These are phyloP conservation scores for Haemoproteus tartakovskyi DNA, from an alignment of 169 alveolate species.

Conservation along the genomic window DNA sequence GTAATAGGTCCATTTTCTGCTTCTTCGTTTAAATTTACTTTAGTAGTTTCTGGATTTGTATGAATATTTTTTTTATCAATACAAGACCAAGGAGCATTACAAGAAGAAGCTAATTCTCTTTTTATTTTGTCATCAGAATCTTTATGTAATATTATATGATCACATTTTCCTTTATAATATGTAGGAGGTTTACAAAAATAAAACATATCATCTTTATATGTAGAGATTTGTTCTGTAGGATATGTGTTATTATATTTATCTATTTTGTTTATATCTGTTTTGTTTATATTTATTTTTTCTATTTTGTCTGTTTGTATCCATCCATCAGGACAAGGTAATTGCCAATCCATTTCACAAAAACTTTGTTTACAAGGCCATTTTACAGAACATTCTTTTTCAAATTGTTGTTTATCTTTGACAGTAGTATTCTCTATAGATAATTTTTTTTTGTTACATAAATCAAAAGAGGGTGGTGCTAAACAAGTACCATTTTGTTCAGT, in stretches of 20 bases:
- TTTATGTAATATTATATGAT: conserved; percentile 2
- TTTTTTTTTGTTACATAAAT: conserved; percentile 31
- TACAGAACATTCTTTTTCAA: conserved; percentile 49
- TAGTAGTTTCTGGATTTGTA: not conserved
- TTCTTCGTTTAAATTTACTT: no score
- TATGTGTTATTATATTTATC: no score
- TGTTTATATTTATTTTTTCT: not conserved
- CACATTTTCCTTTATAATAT: conserved; percentile 27
- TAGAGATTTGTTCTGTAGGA: no score
- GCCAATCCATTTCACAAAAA: conserved; percentile 46
- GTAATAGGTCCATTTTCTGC: conserved; percentile 20
- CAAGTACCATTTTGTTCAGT: conserved; percentile 28
- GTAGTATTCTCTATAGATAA: conserved; percentile 18
- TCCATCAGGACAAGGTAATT: conserved; percentile 10
- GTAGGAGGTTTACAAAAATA: conserved; percentile 16
- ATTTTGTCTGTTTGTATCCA: conserved; percentile 5
- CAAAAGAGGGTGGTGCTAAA: conserved; percentile 39
- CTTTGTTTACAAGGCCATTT: conserved; percentile 43
- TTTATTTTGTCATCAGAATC: conserved; percentile 17
- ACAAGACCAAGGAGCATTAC: conserved; percentile 64
- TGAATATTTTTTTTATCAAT: not conserved
- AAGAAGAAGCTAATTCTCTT: conserved; percentile 45
- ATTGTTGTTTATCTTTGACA: conserved; percentile 14
- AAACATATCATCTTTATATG: no score
- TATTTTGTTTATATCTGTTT: no score